Evolutionary conservation across 1,139 yeast genomes (phyloP), one percentile per base, ranked within the genome.

Genomic region (Yamadazyma buinensis): DNA sequence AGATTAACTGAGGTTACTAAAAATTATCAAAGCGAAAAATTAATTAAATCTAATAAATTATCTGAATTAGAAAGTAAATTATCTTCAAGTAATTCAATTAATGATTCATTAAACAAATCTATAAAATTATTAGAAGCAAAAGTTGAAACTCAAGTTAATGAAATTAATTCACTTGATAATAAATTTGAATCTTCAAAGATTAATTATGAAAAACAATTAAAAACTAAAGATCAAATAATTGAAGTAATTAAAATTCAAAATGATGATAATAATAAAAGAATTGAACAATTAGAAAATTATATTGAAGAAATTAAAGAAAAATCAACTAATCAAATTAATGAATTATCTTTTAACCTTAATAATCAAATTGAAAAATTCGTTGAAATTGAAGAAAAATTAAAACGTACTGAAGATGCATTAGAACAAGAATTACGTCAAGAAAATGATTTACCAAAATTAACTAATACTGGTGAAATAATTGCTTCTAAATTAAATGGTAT

Each of bases 191-290:
- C 53, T 13, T 61, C 55, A 32, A 77, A 75, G 41, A 75, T 76
- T 21, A 77, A 74, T 28, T 79, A 77, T 47, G 57, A 77, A 28
- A 73, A 72, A 35, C 95, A 86, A 48, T 63, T 84, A 50, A 59
- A 76, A 2, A 60, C 77, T 25, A 87, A 83, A 52, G 80, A 80
- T 39, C 77, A 85, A 32, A 57, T 81, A 26, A 66, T 78, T 2
- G 77, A 74, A 30, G 63, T 84, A 14, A 67, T 86, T 41, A 78
- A 81, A 36, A 47, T 62, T 8, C 72, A 75, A 66, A 61, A 72
- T 7, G 52, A 57, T 1, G 80, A 77, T 40, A 57, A 73, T 21
- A 59, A 58, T 27, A 55, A 59, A 8, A 64, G 84, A 39, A 64
- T 80, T 7, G 50, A 56, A 2, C 70, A 71, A 29, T 57, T 80